Base-by-base conservation (phyloP, 2,329 filamentous ascomycete genomes). In the Colletotrichum lindemuthianum region DNA sequence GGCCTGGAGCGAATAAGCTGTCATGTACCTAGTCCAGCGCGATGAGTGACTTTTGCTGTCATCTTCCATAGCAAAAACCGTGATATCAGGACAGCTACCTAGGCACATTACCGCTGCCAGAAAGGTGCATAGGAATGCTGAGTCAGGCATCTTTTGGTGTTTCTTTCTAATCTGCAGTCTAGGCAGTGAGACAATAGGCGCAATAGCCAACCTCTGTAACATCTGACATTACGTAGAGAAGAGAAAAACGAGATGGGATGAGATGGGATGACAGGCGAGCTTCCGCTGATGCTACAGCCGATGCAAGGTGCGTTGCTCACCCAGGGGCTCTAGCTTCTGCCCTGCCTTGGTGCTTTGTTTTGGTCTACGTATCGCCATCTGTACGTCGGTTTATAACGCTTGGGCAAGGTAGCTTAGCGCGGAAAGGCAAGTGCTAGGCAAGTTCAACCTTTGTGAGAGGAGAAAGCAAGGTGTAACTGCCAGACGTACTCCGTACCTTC, bases 1-100 rank as follows among this genome's bases (percentile, higher is more conserved):
- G 73, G 92, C 88, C 0, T 98, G 95, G 95, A 88, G 90, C 76
- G 88, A 88, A 68, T 88, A 78, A 69, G 48, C 6, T 6, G 3
- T 7, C 47, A n/a, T 13, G 32, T 15, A n/a, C n/a, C n/a, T n/a
- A 6, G 37, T n/a, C 2, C 56, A 32, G 24, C 32, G 16, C 15
- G 40, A 16, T 24, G 9, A 9, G 16, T 48, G 12, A 34, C 12
- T 4, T 24, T 24, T 24, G 24, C 24, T n/a, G 44, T 8, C 6
- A 49, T 16, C 24, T 32, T 16, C 5, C 16, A 45, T 45, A 8
- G 16, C 15, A n/a, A 45, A 45, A 24, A 45, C 24, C 10, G n/a
- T 12, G 24, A 34, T 49, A 13, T 12, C 24, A 24, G 24, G 24
- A 24, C 5, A 24, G 24, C 24, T 24, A 24, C 24, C 24, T 24